Evolutionary conservation across 176 grass and related monocot genomes (phyloP).

Genomic region (Avena insularis): DNA sequence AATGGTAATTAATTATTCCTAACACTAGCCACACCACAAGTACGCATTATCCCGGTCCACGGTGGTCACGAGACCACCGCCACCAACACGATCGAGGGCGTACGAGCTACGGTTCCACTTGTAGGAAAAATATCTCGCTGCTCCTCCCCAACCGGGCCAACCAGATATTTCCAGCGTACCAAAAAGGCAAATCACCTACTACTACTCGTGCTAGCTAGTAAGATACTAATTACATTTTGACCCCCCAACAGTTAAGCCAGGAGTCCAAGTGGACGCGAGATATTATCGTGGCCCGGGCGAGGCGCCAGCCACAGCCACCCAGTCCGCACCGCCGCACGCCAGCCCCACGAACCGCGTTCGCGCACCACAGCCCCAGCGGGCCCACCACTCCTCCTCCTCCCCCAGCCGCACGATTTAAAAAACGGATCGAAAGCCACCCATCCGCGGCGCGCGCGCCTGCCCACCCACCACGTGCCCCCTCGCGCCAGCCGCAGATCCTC

Average conservation of each 20-base stretch:
- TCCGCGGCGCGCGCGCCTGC: not conserved
- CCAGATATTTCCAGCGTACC: not conserved
- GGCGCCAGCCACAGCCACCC: conserved; percentile 42
- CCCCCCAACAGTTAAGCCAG: no score
- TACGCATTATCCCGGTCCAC: no score
- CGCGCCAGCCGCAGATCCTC: conserved; percentile 8
- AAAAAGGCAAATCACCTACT: not conserved
- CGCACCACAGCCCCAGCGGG: not conserved
- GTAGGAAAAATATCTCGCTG: not conserved
- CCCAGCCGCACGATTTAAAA: not conserved
- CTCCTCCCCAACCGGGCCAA: conserved; percentile 1
- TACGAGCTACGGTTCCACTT: no score
- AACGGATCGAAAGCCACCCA: conserved; percentile 10
- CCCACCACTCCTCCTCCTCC: not conserved
- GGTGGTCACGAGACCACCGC: no score
- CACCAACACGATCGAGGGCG: no score
- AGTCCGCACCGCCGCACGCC: not conserved
- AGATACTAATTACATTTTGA: not conserved
- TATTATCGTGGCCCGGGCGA: conserved; percentile 35
- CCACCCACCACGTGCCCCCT: conserved; percentile 18
- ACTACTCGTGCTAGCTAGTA: no score
- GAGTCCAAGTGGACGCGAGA: conserved; percentile 14
- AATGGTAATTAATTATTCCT: no score
- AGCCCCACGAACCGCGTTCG: no score
- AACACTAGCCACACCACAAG: no score